These are phyloP conservation scores for Gastrolobium villosum DNA, from an alignment of 306 rosid species.

Conservation along the genomic window DNA sequence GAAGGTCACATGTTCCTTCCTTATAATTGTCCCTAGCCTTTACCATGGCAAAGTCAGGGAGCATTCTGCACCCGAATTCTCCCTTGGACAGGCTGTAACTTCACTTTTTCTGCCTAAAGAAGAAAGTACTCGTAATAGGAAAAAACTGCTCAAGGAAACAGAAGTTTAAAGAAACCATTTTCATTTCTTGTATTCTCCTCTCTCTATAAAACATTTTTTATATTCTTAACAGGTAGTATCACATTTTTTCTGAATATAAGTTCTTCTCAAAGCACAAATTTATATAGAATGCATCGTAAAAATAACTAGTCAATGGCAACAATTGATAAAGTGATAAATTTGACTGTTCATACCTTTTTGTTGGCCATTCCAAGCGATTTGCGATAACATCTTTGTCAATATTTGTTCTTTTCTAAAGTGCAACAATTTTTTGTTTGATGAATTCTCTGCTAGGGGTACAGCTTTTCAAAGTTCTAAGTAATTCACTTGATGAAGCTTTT, in stretches of 20 bases:
- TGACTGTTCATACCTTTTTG: conserved; percentile 3
- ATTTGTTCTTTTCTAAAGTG: background rate
- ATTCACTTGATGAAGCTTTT: background rate
- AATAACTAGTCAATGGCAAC: background rate
- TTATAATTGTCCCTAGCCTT: no score
- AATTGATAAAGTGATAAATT: background rate
- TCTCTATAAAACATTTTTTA: background rate
- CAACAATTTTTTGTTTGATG: conserved; percentile 14
- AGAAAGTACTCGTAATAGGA: background rate
- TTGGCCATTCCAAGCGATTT: background rate
- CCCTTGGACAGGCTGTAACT: background rate
- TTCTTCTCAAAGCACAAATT: background rate
- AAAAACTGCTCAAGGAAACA: conserved; percentile 12
- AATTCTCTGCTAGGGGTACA: background rate
- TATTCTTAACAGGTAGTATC: background rate
- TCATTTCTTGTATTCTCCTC: background rate
- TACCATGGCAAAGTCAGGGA: no score
- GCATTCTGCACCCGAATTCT: no score
- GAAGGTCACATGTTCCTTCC: no score
- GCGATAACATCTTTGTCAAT: background rate
- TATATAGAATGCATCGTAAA: background rate
- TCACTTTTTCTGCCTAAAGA: conserved; percentile 4
- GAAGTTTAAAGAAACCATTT: background rate
- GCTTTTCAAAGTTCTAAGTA: background rate
- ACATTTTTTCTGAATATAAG: background rate